Percentiles rank a stretch among this genome's conserved stretches.
Conservation (phyloP, 108 stramenopile genomes). For the Fistulifera solaris region DNA sequence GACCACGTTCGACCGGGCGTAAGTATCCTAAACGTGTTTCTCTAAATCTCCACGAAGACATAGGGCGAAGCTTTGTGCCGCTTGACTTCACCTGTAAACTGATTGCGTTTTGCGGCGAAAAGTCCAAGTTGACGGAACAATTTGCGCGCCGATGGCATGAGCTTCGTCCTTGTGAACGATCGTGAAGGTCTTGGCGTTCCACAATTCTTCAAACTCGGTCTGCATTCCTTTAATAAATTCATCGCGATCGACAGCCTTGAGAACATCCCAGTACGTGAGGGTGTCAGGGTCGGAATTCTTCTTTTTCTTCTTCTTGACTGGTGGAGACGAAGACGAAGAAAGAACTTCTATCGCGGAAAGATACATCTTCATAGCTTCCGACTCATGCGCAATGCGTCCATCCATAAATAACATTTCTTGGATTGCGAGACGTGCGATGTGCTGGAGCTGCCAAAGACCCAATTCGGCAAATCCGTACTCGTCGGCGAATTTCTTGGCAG, state of each 20-base stretch:
- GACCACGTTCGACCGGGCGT: conserved; percentile 15
- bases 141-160: background rate
- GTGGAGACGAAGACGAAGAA: too few species aligned
- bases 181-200: conserved; percentile 8
- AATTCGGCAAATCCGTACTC: too few species aligned
- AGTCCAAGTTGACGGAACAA: conserved; percentile 33
- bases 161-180: conserved; percentile 5
- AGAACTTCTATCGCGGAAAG: too few species aligned
- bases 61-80: conserved; percentile 38
- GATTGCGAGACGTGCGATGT: too few species aligned
- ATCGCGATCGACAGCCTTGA: conserved; percentile 17
- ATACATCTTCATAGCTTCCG: too few species aligned
- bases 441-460: too few species aligned
- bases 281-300: conserved; percentile 9
- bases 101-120: conserved; percentile 36
- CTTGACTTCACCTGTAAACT: conserved; percentile 22
- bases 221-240: conserved; percentile 20
- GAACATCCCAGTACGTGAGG: conserved; percentile 10
- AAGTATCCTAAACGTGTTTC: conserved; percentile 18
- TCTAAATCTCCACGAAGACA: conserved; percentile 38
- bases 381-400: too few species aligned
- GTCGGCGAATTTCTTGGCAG: background rate
- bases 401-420: too few species aligned
- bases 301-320: conserved; percentile 19
- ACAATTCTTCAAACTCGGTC: conserved; percentile 15